phyloP scores from a whole-genome alignment of 2,329 filamentous ascomycete species.

The Fusarium sp. region DNA sequence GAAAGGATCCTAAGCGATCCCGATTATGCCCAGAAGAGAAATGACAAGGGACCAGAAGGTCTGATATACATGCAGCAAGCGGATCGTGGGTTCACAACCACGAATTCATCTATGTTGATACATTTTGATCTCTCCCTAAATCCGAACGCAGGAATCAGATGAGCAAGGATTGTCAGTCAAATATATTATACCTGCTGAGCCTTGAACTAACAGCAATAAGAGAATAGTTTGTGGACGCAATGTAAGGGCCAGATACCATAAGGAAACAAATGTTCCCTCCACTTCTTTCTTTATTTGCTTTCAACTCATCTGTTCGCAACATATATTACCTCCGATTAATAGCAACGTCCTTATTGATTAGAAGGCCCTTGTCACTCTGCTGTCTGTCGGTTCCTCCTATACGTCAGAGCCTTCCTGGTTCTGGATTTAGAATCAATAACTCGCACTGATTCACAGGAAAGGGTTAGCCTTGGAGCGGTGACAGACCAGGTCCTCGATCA shows the following conservation, averaged over 20 bases:
- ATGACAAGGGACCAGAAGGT: not conserved
- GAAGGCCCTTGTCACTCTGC: too few relatives aligned
- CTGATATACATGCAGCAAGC: not conserved
- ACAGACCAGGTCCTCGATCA: not conserved
- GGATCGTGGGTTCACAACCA: not conserved
- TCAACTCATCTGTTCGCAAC: too few relatives aligned
- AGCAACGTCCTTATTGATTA: too few relatives aligned
- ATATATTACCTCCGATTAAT: too few relatives aligned
- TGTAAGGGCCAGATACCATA: too few relatives aligned
- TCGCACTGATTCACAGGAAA: not conserved
- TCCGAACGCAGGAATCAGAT: not conserved
- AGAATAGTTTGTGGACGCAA: too few relatives aligned
- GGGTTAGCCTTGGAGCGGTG: not conserved
- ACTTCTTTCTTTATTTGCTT: too few relatives aligned
- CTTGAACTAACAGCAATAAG: too few relatives aligned
- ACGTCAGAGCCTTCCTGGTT: not conserved
- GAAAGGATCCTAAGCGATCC: not conserved
- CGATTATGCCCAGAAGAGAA: rapidly evolving
- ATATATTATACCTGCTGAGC: too few relatives aligned
- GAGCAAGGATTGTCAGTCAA: not conserved
- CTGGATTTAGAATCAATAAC: not conserved
- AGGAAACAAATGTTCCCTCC: too few relatives aligned
- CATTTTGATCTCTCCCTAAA: not conserved
- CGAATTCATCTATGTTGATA: not conserved
- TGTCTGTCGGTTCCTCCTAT: too few relatives aligned